Evolutionary conservation across 306 rosid genomes (phyloP).

Genomic region (Quercus wislizeni): DNA sequence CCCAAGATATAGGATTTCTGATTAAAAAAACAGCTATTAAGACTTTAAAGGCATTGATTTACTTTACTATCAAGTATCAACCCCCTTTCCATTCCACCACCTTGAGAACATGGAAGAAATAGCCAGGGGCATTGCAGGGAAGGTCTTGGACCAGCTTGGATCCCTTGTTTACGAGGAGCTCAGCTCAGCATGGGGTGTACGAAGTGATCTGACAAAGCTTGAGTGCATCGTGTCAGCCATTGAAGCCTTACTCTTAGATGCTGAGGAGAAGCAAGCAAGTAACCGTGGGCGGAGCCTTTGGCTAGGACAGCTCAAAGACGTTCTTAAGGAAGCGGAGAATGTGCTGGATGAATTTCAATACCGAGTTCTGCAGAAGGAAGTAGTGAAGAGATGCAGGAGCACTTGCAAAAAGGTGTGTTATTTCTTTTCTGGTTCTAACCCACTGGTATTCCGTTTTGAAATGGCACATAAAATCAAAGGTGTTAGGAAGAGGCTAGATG

Average conservation of each 20-base stretch:
- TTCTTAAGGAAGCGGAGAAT: slow-evolving; percentile 14
- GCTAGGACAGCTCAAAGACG: slow-evolving; percentile 15
- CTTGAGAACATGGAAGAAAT: slow-evolving; percentile 10
- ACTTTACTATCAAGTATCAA: neutral
- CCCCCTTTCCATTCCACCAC: neutral
- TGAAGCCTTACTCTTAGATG: slow-evolving; percentile 26
- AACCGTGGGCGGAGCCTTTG: neutral
- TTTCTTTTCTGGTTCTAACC: slow-evolving; percentile 15
- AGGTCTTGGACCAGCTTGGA: slow-evolving; percentile 9
- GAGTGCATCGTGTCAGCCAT: slow-evolving; percentile 8
- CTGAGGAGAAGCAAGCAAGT: slow-evolving; percentile 24
- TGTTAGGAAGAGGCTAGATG: slow-evolving; percentile 6
- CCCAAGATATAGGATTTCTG: too few relatives aligned
- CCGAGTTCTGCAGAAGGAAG: slow-evolving; percentile 3
- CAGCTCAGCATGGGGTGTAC: slow-evolving; percentile 1
- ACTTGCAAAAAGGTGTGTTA: neutral
- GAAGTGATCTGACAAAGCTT: slow-evolving; percentile 10
- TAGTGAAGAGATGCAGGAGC: neutral
- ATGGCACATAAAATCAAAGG: slow-evolving; percentile 11
- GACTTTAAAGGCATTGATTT: too few relatives aligned
- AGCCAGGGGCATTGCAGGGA: neutral
- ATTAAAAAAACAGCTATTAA: too few relatives aligned
- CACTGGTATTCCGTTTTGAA: neutral
- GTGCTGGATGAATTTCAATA: slow-evolving; percentile 33
- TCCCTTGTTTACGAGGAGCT: slow-evolving; percentile 15